Evolutionary conservation across 805 yeast genomes (phyloP), one percentile per base, ranked within the genome.

Genomic region (Starmera pachycereana): DNA sequence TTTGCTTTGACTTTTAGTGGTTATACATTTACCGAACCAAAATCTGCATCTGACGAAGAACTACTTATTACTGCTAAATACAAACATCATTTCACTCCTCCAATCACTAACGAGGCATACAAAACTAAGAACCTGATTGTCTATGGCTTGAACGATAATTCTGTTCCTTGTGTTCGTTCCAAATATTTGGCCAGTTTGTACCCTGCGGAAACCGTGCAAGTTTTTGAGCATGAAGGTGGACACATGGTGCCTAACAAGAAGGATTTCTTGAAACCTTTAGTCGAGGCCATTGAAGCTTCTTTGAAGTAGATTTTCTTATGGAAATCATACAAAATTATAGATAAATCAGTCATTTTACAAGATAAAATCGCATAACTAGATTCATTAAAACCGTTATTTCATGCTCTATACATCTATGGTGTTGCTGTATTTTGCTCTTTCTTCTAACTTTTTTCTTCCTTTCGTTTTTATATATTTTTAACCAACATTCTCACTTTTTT

Each of bases 191-290:
- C 71, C 42, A 70, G 72, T 13, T 60, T 71, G 32, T 74, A 81
- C 39, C 72, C 73, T 39, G 71, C 62, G 16, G 62, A 57, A 10
- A 54, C 60, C 19, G 63, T 83, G 6, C 66, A 61, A 5, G 52
- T 65, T 12, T 63, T 81, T 43, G 81, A 74, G 47, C 98, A 90
- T 54, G 97, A 97, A 9, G 97, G 98, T 44, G 97, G 97, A 2
- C 98, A 90, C 56, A 88, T 83, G 63, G 96, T 90, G 36, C 98
- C 97, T 27, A 87, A 86, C 61, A 81, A 88, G 37, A 84, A 83
- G 58, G 74, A 71, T 41, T 58, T 67, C 50, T 51, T 65, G 38
- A 63, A 60, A 46, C 70, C 71, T 2, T 51, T 66, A 11, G 70
- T 66, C 12, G 70, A 64, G 33, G 62, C 57, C 36, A 62, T 66